These are phyloP conservation scores for Salix dunnii DNA, from an alignment of 345 rosid species.

Conservation along the genomic window DNA sequence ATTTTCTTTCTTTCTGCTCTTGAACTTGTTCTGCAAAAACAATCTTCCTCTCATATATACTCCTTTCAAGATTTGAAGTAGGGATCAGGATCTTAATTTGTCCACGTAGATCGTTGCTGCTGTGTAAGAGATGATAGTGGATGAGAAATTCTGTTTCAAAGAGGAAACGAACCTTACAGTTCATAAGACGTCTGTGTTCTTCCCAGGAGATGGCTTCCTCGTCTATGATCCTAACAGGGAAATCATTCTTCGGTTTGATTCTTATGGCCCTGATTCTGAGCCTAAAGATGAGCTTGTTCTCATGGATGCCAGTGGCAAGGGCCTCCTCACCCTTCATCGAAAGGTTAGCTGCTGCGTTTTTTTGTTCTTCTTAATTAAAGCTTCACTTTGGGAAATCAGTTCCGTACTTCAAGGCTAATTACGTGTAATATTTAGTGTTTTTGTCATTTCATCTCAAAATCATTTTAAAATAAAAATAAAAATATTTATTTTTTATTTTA, in stretches of 20 bases:
- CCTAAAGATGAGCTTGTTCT: slow-evolving; percentile 39
- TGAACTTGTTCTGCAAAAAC: neutral
- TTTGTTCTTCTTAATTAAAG: no score
- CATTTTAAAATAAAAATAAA: no score
- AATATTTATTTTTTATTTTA: no score
- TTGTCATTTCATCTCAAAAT: no score
- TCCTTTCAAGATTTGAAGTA: neutral
- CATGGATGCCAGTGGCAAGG: slow-evolving; percentile 41
- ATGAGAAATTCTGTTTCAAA: slow-evolving; percentile 29
- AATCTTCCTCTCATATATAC: neutral
- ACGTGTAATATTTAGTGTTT: no score
- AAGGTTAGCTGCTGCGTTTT: slow-evolving; percentile 19
- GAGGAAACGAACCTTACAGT: slow-evolving; percentile 33
- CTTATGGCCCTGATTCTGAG: slow-evolving; percentile 24
- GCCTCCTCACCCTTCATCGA: slow-evolving; percentile 39
- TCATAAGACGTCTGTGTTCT: slow-evolving; percentile 36
- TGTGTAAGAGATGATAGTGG: slow-evolving; percentile 15
- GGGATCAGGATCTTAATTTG: neutral
- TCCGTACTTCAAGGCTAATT: neutral
- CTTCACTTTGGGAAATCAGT: neutral
- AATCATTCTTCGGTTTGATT: slow-evolving; percentile 33
- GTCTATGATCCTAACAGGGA: slow-evolving; percentile 28
- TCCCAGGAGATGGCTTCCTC: slow-evolving; percentile 38
- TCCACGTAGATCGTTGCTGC: neutral
- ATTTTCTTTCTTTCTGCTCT: neutral